These are phyloP conservation scores for Apiospora hydei DNA, from an alignment of 2,329 filamentous ascomycete species.

Conservation along the genomic window DNA sequence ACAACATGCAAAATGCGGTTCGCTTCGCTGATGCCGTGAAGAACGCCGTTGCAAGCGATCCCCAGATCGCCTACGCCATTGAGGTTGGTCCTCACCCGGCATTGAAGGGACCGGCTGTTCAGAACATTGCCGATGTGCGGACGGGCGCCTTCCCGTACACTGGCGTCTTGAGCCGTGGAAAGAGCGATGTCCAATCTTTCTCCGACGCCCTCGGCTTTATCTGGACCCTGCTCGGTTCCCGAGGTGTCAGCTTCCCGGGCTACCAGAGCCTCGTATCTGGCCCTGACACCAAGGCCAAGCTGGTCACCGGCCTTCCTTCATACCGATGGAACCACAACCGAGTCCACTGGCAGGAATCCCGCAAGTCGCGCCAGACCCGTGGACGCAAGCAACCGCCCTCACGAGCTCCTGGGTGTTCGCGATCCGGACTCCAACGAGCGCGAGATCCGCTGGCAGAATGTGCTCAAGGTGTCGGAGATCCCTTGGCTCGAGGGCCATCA, in stretches of 20 bases:
- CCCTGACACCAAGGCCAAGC: not conserved
- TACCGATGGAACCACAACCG: conserved; percentile 33
- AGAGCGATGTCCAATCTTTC: conserved; percentile 35
- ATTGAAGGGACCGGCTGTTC: conserved; percentile 23
- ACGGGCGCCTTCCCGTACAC: conserved; percentile 34
- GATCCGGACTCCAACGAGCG: conserved; percentile 22
- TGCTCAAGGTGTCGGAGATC: conserved; percentile 30
- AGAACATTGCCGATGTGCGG: conserved; percentile 42
- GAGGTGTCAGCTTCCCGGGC: conserved; percentile 24
- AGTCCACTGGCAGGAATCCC: conserved; percentile 29
- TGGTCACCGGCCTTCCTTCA: conserved; percentile 40
- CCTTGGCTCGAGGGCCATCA: conserved; percentile 33
- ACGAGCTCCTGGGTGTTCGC: conserved; percentile 28
- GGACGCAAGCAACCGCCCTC: not conserved
- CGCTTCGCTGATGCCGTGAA: conserved; percentile 23
- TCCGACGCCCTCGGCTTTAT: conserved; percentile 24
- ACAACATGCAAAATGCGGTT: conserved; percentile 15
- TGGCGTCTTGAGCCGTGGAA: conserved; percentile 37
- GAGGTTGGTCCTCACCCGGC: conserved; percentile 26
- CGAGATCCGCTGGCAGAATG: conserved; percentile 31
- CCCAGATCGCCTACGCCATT: not conserved
- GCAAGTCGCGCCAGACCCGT: conserved; percentile 14
- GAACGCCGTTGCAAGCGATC: not conserved
- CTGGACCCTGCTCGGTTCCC: conserved; percentile 25
- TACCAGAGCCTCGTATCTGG: conserved; percentile 22